Base-by-base conservation (phyloP, 2,329 filamentous ascomycete species). In the Fusarium luffae region DNA sequence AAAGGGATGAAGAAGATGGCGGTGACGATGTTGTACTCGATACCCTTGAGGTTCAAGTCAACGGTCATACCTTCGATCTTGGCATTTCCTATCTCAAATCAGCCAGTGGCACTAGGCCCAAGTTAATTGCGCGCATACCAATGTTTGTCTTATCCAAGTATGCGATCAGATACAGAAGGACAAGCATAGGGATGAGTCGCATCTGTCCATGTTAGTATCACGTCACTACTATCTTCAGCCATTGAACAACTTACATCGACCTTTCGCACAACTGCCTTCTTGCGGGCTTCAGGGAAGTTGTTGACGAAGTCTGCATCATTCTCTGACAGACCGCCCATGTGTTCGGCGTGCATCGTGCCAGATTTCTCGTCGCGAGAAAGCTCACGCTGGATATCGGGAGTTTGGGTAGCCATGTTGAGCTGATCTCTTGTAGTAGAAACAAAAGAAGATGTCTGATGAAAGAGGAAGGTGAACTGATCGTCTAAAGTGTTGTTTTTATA, bases 11-110 rank as follows among this genome's bases (percentile, higher is more conserved):
- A 71, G 51, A 71, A 71, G 7, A 84, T 77, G 1, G 82, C 81
- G 9, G 84, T 74, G 13, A 77, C 78, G 25, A 80, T 81, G 75
- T 91, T 91, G 78, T 91, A 92, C 74, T 90, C 82, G 27, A 83
- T 82, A 2, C 43, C 46, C 13, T 58, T 63, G 46, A 76, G 72
- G 14, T 57, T 27, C 14, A 76, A 66, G 23, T 76, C 72, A 1
- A 42, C 48, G 3, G 73, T 72, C 74, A 76, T 76, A 23, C 74
- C 74, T 8, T 73, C 73, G 16, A 76, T 64, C 28, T 70, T 74
- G 4, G 74, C 74, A 54, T 76, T 76, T 42, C 74, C 74, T 23
- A 69, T 65, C 11, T 63, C 0, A 18, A 7, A 10, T 62, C 3
- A 62, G 25, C 9, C 2, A 23, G n/a, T 32, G 4, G 1, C 0